phyloP scores from a whole-genome alignment of 1,284 basidiomycete species.

The Cutaneotrichosporon sp. region DNA sequence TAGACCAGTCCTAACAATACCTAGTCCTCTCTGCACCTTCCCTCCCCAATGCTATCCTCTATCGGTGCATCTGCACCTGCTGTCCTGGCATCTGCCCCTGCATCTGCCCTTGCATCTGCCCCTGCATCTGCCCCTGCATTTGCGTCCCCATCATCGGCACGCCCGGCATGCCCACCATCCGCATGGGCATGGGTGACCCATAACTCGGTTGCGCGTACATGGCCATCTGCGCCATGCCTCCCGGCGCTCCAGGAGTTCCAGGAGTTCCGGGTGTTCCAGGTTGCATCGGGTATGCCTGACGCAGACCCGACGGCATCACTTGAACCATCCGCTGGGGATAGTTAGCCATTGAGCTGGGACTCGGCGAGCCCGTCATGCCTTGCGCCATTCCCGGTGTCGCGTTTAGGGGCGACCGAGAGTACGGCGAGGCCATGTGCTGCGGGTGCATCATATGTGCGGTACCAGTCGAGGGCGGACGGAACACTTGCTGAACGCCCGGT shows the following conservation, averaged over 20 bases:
- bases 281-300: background rate
- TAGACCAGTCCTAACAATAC: background rate
- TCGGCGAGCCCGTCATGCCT: background rate
- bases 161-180: background rate
- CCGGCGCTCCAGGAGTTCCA: background rate
- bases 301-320: background rate
- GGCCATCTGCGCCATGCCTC: background rate
- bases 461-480: background rate
- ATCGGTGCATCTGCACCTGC: constrained; percentile 3
- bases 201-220: background rate
- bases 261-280: background rate
- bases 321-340: background rate
- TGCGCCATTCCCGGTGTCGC: background rate
- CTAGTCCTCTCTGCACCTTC: background rate
- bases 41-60: background rate
- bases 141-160: background rate
- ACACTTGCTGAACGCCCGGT: background rate
- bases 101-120: too few species aligned
- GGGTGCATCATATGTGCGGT: background rate
- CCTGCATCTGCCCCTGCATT: too few species aligned
- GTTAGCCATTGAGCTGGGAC: background rate
- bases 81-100: constrained; percentile 1
- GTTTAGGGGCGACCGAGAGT: background rate
- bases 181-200: background rate
- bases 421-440: background rate